These are phyloP conservation scores for Fusarium tricinctum DNA, from an alignment of 2,329 filamentous ascomycete species.

Conservation along the genomic window DNA sequence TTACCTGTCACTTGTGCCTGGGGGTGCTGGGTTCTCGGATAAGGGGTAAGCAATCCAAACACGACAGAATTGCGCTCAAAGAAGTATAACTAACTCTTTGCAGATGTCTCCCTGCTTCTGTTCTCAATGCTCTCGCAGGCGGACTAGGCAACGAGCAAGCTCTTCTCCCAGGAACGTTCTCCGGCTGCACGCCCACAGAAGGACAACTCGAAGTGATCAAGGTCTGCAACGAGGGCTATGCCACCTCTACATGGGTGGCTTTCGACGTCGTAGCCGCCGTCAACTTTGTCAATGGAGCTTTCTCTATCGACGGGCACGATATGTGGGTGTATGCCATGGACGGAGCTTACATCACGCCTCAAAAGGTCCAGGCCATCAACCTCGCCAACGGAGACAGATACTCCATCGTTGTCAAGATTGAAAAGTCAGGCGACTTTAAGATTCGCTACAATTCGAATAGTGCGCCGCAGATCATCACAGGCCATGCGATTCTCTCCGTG, in stretches of 20 bases:
- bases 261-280: conserved; percentile 69
- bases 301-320: conserved; percentile 66
- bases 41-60: conserved; percentile 54
- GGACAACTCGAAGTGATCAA: conserved; percentile 61
- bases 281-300: conserved; percentile 60
- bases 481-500: conserved; percentile 63
- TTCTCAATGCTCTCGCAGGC: conserved; percentile 55
- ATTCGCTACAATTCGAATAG: conserved; percentile 66
- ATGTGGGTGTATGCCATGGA: conserved; percentile 69
- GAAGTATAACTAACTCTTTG: conserved; percentile 18
- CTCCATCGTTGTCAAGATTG: conserved; percentile 64
- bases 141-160: conserved; percentile 52
- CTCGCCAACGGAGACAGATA: conserved; percentile 67
- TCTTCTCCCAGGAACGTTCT: conserved; percentile 60
- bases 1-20: conserved; percentile 50
- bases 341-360: conserved; percentile 67
- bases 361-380: conserved; percentile 62
- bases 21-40: conserved; percentile 55
- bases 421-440: conserved; percentile 64
- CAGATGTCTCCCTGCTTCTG: conserved; percentile 52
- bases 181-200: conserved; percentile 62
- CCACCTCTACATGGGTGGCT: conserved; percentile 60
- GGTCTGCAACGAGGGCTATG: conserved; percentile 53
- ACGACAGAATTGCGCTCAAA: fast-evolving
- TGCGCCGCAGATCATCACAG: conserved; percentile 68